Conservation (phyloP, 2,329 filamentous ascomycete genomes). For the Microcyclospora tardicrescens region DNA sequence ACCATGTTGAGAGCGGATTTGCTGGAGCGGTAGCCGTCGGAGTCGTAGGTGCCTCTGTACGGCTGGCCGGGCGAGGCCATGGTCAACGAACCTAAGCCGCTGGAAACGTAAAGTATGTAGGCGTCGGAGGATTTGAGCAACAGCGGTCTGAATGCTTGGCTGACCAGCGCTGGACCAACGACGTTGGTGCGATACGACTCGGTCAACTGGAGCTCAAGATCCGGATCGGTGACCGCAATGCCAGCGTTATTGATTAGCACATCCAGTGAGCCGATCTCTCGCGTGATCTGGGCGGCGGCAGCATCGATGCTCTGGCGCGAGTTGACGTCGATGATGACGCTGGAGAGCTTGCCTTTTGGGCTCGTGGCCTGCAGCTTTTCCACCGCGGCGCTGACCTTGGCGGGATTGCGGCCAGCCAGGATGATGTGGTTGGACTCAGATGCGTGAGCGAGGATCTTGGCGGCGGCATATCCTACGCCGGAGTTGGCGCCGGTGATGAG, state of each 20-base stretch:
- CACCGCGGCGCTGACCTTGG: neutral
- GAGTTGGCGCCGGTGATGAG: neutral
- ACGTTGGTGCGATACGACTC: conserved; percentile 34
- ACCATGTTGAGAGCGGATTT: neutral
- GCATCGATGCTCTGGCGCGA: conserved; percentile 22
- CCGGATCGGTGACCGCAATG: conserved; percentile 1
- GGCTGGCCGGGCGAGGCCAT: neutral
- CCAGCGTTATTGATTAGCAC: conserved; percentile 39
- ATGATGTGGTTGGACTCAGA: neutral
- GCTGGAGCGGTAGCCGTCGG: neutral
- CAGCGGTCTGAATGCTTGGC: conserved; percentile 32
- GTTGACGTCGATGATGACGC: conserved; percentile 27
- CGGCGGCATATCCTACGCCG: neutral
- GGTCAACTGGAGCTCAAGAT: conserved; percentile 19
- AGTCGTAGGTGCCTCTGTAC: neutral
- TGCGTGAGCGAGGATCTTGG: neutral
- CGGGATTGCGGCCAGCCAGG: neutral
- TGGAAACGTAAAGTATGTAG: neutral
- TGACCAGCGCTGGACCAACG: conserved; percentile 32
- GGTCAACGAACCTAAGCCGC: neutral
- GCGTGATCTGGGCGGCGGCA: conserved; percentile 21
- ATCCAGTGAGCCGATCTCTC: conserved; percentile 26
- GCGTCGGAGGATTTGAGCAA: neutral
- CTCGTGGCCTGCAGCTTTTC: neutral
- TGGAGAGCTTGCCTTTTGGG: neutral